Percentiles rank a stretch among this genome's conserved stretches.
phyloP scores from a whole-genome alignment of 1,284 basidiomycete species.

The Leccinum fallax region DNA sequence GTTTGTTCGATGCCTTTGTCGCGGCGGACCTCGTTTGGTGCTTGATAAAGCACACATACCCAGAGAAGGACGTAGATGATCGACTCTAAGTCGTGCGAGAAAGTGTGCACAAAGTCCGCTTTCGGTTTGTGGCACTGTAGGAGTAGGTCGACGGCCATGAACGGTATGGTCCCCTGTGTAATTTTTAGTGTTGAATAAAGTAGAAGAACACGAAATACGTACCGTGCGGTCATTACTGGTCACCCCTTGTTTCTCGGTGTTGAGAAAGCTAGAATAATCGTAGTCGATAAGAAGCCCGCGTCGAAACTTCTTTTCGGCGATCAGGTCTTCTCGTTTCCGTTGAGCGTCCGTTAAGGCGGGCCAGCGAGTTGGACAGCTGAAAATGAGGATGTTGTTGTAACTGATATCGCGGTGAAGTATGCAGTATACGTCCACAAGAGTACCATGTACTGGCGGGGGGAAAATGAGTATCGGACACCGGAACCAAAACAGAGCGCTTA shows the following conservation, averaged over 20 bases:
- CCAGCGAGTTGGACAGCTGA: neutral
- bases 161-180: neutral
- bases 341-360: neutral
- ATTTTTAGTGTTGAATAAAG: neutral
- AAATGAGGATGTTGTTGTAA: neutral
- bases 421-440: neutral
- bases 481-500: neutral
- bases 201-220: neutral
- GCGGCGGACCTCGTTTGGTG: neutral
- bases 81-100: neutral
- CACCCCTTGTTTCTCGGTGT: neutral
- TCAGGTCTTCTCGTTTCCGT: neutral
- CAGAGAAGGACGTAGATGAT: neutral
- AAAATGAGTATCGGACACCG: neutral
- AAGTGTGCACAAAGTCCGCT: neutral
- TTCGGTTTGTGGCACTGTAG: neutral
- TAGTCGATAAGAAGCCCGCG: neutral
- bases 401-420: neutral
- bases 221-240: neutral
- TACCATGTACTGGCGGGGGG: neutral
- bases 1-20: neutral
- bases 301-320: neutral
- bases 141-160: neutral
- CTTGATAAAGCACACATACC: neutral
- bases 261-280: neutral